These are phyloP conservation scores for Cucurbita argyrosperma DNA, from an alignment of 306 rosid genomes.

Conservation along the genomic window DNA sequence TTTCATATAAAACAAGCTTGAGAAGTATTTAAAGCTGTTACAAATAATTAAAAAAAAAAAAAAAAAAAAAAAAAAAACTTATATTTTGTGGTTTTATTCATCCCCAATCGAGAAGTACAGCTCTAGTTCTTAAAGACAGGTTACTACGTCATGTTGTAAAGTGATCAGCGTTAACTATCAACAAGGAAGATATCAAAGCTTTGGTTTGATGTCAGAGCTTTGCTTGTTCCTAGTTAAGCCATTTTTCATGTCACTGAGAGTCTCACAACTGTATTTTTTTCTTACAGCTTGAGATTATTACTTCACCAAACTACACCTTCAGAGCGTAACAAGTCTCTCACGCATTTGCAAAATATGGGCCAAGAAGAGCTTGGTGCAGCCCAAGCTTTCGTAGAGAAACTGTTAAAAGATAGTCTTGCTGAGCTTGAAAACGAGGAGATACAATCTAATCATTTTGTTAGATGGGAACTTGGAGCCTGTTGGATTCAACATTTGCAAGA, in stretches of 20 bases:
- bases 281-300: conserved; percentile 64
- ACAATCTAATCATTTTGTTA: conserved; percentile 40
- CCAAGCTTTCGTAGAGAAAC: conserved; percentile 43
- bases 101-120: background rate
- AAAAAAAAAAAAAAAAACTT: background rate
- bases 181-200: background rate
- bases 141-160: background rate
- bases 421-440: conserved; percentile 66
- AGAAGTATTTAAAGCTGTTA: background rate
- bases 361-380: conserved; percentile 45
- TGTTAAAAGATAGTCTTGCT: conserved; percentile 55
- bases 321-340: conserved; percentile 37
- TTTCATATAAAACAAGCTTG: background rate
- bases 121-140: background rate
- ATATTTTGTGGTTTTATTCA: background rate
- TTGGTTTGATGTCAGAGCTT: background rate
- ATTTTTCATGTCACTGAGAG: background rate
- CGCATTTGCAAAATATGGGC: conserved; percentile 31
- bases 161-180: background rate
- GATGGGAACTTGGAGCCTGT: conserved; percentile 99
- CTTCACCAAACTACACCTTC: conserved; percentile 54
- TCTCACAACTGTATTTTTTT: conserved; percentile 17
- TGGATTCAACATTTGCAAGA: conserved; percentile 99
- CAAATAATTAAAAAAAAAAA: too few relatives aligned
- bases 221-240: background rate